Conservation (phyloP, 1,284 basidiomycete species). For the Heimioporus retisporus region DNA sequence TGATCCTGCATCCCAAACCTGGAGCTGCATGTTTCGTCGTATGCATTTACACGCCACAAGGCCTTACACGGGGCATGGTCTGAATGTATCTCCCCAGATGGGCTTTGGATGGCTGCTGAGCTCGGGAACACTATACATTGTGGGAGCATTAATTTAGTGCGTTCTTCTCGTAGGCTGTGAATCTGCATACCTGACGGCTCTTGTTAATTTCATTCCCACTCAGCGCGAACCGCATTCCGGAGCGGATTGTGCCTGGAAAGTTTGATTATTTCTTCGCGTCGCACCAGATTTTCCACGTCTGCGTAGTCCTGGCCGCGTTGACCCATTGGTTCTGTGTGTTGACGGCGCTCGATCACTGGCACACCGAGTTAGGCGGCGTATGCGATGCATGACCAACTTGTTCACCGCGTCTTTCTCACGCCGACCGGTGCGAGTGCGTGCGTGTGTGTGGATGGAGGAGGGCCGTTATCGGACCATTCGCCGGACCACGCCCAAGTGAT, state of each 20-base stretch:
- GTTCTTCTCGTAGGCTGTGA: slow-evolving; percentile 50
- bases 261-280: slow-evolving; percentile 88
- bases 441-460: slow-evolving; percentile 25
- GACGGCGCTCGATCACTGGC: slow-evolving; percentile 67
- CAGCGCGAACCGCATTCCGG: slow-evolving; percentile 88
- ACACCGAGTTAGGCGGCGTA: slow-evolving; percentile 48
- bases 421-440: slow-evolving; percentile 16
- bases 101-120: slow-evolving; percentile 76
- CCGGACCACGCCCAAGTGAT: slow-evolving; percentile 30
- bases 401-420: slow-evolving; percentile 34
- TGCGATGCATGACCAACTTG: slow-evolving; percentile 41
- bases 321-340: slow-evolving; percentile 77
- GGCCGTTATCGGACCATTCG: slow-evolving; percentile 32
- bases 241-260: slow-evolving; percentile 79
- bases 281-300: slow-evolving; percentile 91
- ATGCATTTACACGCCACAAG: too few relatives aligned
- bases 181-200: slow-evolving; percentile 32
- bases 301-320: slow-evolving; percentile 83
- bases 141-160: slow-evolving; percentile 82
- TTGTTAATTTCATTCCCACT: slow-evolving; percentile 39
- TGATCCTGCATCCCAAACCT: too few relatives aligned
- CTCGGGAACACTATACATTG: slow-evolving; percentile 55
- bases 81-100: slow-evolving; percentile 67
- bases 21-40: too few relatives aligned
- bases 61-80: slow-evolving; percentile 56